Evolutionary conservation across 129 eudicot genomes (phyloP), one percentile per base, ranked within the genome.

Genomic region (Artemisia annua): DNA sequence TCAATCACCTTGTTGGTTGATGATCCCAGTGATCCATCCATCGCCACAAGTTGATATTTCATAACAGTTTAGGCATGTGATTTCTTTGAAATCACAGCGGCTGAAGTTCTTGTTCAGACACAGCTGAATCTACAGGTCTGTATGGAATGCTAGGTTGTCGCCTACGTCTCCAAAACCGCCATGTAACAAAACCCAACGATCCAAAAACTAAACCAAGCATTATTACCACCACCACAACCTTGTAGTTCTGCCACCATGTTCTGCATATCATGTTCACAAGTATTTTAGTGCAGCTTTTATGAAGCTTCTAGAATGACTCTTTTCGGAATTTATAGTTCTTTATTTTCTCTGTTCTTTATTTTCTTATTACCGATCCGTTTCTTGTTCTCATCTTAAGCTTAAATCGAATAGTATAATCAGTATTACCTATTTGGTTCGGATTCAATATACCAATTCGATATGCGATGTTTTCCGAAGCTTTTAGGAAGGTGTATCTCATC

Each of bases 71-170:
- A 48, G 18, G 49, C 26, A 16, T 7, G 56, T 22, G 10, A 59
- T 59, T 11, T 59, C 26, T 44, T 49, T 63, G 22, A 44, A 7
- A 66, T 79, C 79, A 82, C 16, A 92, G 80, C 1, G 93, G 99
- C 74, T 95, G 97, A 61, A 95, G 94, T 81, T 95, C 99, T 82
- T 88, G 95, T 75, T 95, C 99, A 19, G 88, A 75, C 12, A 79
- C 72, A 48, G 46, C 66, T 44, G 85, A 59, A 65, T 82, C 87
- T 14, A 95, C 95, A 14, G 96, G 97, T 81, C 76, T 87, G 83
- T 95, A 95, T 3, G 85, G 73, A 71, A 67, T 19, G 5, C 50
- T 52, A 44, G 78, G 54, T 70, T 75, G 90, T 26, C 76, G 82
- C 66, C 77, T 79, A 67, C 75, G 73, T 77, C 86, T 87, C 94